Conservation (phyloP, 2,329 filamentous ascomycete genomes). For the Aschersonia sp. region DNA sequence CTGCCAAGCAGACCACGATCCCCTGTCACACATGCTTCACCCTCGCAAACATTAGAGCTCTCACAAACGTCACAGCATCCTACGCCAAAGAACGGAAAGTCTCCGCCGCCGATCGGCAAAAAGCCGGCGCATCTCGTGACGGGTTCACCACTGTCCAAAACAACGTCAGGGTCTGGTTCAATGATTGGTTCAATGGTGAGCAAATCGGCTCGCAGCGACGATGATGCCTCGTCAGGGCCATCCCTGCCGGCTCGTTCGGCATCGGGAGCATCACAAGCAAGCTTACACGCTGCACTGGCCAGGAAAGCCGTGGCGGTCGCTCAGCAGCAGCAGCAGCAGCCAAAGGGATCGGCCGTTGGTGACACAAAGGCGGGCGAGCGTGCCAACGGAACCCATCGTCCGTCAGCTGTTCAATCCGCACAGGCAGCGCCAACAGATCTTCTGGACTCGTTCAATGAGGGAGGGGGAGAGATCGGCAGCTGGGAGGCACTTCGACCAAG, state of each 20-base stretch:
- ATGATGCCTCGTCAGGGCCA: constrained; percentile 7
- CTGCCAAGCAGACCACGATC: constrained; percentile 15
- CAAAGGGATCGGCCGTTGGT: background rate
- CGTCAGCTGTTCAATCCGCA: no score
- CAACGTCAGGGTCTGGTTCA: constrained; percentile 6
- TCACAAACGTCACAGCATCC: constrained; percentile 13
- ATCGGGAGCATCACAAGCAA: constrained; percentile 1
- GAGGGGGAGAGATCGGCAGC: constrained; percentile 29
- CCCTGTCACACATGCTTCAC: constrained; percentile 17
- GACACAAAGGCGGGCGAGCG: background rate
- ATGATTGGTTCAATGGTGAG: constrained; percentile 3
- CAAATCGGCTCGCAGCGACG: constrained; percentile 7
- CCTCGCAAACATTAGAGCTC: constrained; percentile 17
- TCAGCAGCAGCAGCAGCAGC: constrained; percentile 1
- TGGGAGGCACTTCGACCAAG: constrained; percentile 42
- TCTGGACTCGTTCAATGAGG: constrained; percentile 34
- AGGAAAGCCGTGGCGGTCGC: constrained; percentile 1
- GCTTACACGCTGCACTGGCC: background rate
- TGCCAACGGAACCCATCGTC: background rate
- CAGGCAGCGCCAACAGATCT: constrained; percentile 16
- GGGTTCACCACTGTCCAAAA: constrained; percentile 11
- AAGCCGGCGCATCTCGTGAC: constrained; percentile 43
- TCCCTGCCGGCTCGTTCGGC: constrained; percentile 4
- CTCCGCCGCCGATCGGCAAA: constrained; percentile 43
- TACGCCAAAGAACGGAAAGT: constrained; percentile 19